These are phyloP conservation scores for Chytriomyces confervae DNA, from an alignment of 192 early-diverging fungal species.

Conservation along the genomic window DNA sequence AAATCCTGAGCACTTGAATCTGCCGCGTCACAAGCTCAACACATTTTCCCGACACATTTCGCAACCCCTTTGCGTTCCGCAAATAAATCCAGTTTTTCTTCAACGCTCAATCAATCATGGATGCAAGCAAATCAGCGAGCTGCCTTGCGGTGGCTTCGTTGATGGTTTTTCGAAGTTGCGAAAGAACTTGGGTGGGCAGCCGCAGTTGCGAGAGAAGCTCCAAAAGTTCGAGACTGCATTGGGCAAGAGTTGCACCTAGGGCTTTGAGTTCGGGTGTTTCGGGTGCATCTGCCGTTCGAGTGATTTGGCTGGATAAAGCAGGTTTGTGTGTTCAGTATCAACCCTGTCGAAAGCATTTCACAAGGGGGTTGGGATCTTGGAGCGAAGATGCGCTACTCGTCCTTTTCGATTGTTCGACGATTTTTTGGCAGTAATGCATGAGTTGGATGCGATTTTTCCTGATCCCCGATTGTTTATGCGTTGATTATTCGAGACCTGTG, in stretches of 20 bases:
- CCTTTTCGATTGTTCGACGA: too few species aligned
- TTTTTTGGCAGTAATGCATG: too few species aligned
- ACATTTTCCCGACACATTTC: conserved; percentile 59
- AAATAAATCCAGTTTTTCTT: conserved; percentile 75
- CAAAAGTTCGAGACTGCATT: conserved; percentile 49
- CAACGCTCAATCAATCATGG: conserved; percentile 72
- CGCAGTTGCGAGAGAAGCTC: conserved; percentile 54
- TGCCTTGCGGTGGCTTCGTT: conserved; percentile 59
- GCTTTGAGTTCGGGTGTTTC: not conserved
- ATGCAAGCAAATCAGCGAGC: conserved; percentile 73
- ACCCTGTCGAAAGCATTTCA: not conserved
- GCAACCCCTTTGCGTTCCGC: conserved; percentile 63
- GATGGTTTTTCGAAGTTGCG: conserved; percentile 70
- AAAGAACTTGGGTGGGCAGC: too few species aligned
- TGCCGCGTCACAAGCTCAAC: conserved; percentile 73
- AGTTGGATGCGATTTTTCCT: too few species aligned
- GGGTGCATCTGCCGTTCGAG: not conserved
- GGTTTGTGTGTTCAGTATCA: not conserved
- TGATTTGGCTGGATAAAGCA: not conserved
- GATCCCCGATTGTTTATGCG: too few species aligned
- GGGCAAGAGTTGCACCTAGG: not conserved
- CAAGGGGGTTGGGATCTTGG: not conserved
- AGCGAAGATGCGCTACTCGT: too few species aligned
- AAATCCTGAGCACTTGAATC: conserved; percentile 76
- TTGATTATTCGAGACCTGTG: too few species aligned